These are phyloP conservation scores for Trichoderma sp. DNA, from an alignment of 2,329 filamentous ascomycete species.

Conservation along the genomic window DNA sequence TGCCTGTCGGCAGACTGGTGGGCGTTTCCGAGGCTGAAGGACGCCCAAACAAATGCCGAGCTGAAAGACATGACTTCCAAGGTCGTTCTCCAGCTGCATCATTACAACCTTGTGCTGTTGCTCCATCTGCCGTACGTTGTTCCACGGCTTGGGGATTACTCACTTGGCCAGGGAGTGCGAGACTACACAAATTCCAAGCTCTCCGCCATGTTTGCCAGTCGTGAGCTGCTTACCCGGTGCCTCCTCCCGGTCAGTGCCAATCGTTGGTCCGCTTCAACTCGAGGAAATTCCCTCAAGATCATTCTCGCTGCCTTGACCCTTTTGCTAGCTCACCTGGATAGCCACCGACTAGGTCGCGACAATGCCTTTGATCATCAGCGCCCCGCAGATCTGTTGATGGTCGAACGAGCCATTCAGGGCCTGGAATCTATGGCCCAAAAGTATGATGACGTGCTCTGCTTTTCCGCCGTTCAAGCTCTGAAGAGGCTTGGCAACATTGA, in stretches of 20 bases:
- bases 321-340: not conserved
- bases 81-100: conserved; percentile 40
- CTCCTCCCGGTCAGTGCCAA: not conserved
- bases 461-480: not conserved
- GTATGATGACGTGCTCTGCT: not conserved
- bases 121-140: conserved; percentile 48
- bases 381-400: not conserved
- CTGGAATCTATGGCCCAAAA: not conserved
- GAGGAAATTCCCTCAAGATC: conserved; percentile 5
- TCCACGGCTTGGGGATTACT: not conserved
- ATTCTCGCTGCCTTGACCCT: conserved; percentile 2
- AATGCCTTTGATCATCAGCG: conserved; percentile 7
- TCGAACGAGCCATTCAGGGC: not conserved
- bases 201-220: conserved; percentile 3
- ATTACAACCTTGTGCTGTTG: conserved; percentile 44
- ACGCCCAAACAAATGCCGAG: conserved; percentile 30
- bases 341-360: not conserved
- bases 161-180: not conserved
- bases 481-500: not conserved
- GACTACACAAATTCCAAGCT: conserved; percentile 1
- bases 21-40: conserved; percentile 38
- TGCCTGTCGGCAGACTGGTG: conserved; percentile 44
- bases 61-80: conserved; percentile 39
- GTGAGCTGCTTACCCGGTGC: conserved; percentile 5
- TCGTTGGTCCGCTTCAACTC: not conserved